A percentile compares a stretch with the other conserved stretches of the same genome.
phyloP scores from a whole-genome alignment of 2,329 filamentous ascomycete genomes.

The Sclerotinia spermophila region DNA sequence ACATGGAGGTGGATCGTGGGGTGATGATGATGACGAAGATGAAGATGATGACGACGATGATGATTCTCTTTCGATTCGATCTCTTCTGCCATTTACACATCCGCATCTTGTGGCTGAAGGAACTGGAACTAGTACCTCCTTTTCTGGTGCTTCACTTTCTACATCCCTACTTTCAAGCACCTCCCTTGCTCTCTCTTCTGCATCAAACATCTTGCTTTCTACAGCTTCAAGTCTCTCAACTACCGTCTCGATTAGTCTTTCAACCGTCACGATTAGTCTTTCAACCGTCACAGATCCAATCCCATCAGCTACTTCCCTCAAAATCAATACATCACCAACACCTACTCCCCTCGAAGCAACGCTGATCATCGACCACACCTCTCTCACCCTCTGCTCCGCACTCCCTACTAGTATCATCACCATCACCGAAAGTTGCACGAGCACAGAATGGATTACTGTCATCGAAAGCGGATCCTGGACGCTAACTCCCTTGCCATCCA shows the following conservation, averaged over 20 bases:
- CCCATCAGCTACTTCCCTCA: neutral
- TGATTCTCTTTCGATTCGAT: neutral
- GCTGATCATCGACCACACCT: neutral
- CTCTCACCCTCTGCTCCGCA: constrained; percentile 1
- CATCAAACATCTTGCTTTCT: neutral
- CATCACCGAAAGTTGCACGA: constrained; percentile 18
- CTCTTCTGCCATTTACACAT: neutral
- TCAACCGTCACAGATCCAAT: neutral
- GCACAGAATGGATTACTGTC: constrained; percentile 6
- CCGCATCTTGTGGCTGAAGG: neutral
- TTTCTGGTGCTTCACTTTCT: neutral
- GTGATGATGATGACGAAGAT: neutral
- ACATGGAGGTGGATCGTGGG: constrained; percentile 3
- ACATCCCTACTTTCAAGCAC: neutral
- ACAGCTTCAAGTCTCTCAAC: neutral
- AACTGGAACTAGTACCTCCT: neutral
- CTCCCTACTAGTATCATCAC: constrained; percentile 16
- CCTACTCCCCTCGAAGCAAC: too few relatives aligned
- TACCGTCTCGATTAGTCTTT: neutral
- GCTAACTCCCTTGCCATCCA: neutral
- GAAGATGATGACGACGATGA: neutral
- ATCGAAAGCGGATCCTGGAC: neutral
- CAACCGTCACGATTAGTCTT: neutral
- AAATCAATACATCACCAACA: neutral
- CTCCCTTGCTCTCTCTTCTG: neutral